These are phyloP conservation scores for Tarenaya hassleriana DNA, from an alignment of 345 rosid species.

Conservation along the genomic window DNA sequence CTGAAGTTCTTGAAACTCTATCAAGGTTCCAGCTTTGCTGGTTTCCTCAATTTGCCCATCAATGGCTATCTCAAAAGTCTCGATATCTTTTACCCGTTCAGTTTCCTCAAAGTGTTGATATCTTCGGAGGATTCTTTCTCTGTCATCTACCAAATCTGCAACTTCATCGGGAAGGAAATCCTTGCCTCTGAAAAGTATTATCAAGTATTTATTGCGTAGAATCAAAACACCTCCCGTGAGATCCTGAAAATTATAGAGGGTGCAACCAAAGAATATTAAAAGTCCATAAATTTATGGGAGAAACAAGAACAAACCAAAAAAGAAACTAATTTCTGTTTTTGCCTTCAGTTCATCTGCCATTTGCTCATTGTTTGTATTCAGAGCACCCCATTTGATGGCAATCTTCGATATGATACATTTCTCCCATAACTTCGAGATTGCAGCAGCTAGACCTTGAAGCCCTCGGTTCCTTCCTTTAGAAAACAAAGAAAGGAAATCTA, in stretches of 20 bases:
- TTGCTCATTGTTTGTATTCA: conserved; percentile 62
- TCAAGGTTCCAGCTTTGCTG: conserved; percentile 53
- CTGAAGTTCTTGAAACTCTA: conserved; percentile 55
- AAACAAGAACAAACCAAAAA: conserved; percentile 8
- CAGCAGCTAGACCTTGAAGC: conserved; percentile 82
- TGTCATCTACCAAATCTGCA: conserved; percentile 44
- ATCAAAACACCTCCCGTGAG: conserved; percentile 80
- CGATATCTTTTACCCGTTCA: conserved; percentile 44
- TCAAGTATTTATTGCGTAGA: conserved; percentile 61
- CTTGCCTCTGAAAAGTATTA: conserved; percentile 78
- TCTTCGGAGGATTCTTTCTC: conserved; percentile 53
- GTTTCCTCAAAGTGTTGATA: conserved; percentile 62
- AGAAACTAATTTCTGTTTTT: conserved; percentile 7
- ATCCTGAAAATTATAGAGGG: conserved; percentile 33
- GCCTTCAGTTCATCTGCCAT: conserved; percentile 84
- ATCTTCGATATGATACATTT: conserved; percentile 66
- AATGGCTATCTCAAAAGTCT: conserved; percentile 29
- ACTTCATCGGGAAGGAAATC: conserved; percentile 61
- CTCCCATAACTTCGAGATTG: conserved; percentile 75
- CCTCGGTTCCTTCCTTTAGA: conserved; percentile 62
- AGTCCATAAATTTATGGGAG: background rate
- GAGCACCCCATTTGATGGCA: conserved; percentile 81
- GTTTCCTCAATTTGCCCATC: conserved; percentile 31
- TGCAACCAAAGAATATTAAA: too few relatives aligned
- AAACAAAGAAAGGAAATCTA: conserved; percentile 16